Percentiles rank a stretch among this genome's conserved stretches.
phyloP scores from a whole-genome alignment of 495 filamentous ascomycete species.

The Lentithecium fluviatile region DNA sequence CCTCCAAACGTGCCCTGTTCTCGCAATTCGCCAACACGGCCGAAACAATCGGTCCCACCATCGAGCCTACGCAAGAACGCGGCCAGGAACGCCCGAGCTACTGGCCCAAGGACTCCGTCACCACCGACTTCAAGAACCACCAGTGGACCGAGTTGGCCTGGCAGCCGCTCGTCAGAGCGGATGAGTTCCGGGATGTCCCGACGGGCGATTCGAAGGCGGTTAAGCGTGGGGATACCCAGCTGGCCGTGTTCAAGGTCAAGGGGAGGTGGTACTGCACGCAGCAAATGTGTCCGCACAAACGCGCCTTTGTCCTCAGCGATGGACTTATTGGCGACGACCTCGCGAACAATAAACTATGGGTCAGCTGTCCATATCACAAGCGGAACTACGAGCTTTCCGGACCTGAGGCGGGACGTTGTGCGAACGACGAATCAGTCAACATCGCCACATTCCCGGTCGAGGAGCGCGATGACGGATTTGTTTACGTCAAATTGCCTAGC shows the following conservation, averaged over 20 bases:
- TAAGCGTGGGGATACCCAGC: slow-evolving; percentile 88
- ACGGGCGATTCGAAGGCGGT: slow-evolving; percentile 69
- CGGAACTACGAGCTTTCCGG: slow-evolving; percentile 81
- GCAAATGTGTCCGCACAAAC: slow-evolving; percentile 98
- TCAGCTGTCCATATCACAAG: slow-evolving; percentile 92
- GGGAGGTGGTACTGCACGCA: slow-evolving; percentile 87
- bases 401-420: slow-evolving; percentile 67
- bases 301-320: slow-evolving; percentile 85
- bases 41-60: slow-evolving; percentile 65
- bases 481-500: slow-evolving; percentile 83
- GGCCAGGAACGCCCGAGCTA: slow-evolving; percentile 74
- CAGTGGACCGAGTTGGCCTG: slow-evolving; percentile 74
- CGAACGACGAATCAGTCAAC: slow-evolving; percentile 71
- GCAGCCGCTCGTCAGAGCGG: slow-evolving; percentile 78
- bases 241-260: slow-evolving; percentile 84
- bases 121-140: slow-evolving; percentile 70
- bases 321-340: slow-evolving; percentile 75
- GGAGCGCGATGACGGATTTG: slow-evolving; percentile 73
- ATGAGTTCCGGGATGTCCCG: slow-evolving; percentile 70
- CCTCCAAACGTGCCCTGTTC: slow-evolving; percentile 70
- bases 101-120: slow-evolving; percentile 72
- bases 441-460: slow-evolving; percentile 86
- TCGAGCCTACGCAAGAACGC: slow-evolving; percentile 74
- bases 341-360: slow-evolving; percentile 64
- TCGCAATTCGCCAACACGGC: slow-evolving; percentile 83